Evolutionary conservation across 805 yeast species (phyloP), one percentile per base, ranked within the genome.

Genomic region (Priceomyces medius): DNA sequence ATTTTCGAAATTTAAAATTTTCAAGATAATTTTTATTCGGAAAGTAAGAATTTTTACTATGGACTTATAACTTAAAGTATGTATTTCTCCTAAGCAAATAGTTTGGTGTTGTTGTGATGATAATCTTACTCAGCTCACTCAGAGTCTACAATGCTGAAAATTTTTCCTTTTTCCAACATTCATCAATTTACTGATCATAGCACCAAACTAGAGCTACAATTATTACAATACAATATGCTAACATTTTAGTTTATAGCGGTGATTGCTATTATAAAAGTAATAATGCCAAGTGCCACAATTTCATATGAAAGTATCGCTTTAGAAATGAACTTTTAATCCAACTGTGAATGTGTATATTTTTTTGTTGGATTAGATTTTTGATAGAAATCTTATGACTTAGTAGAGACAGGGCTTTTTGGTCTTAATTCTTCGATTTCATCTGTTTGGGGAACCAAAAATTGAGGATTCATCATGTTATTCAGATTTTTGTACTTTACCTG

Each of bases 351-450:
- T n/a, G n/a, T n/a, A n/a, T n/a, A n/a, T n/a, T n/a, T n/a, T n/a
- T n/a, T n/a, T n/a, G n/a, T n/a, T n/a, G n/a, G n/a, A n/a, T n/a
- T n/a, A n/a, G n/a, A n/a, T n/a, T n/a, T n/a, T n/a, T n/a, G n/a
- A n/a, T n/a, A n/a, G n/a, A 27, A 27, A 27, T 27, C 8, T 28
- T 20, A 35, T 10, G 35, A 27, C 23, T 35, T 40, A n/a, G 43
- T 20, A 14, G 35, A 27, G 12, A 46, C 38, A 12, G 97, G 97
- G 37, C 93, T 84, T 56, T 84, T 87, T 14, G 97, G 97, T 55
- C 97, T 75, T 38, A 90, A 66, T 12, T 67, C 73, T 48, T 90
- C 96, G 49, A 90, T 86, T 51, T 87, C 95, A 8, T 74, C 71
- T 31, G 79, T 75, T 37, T 79, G 76, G 2, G 91, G 89, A 1